Conservation (phyloP, 1,284 basidiomycete species). For the Stereum hirsutum region DNA sequence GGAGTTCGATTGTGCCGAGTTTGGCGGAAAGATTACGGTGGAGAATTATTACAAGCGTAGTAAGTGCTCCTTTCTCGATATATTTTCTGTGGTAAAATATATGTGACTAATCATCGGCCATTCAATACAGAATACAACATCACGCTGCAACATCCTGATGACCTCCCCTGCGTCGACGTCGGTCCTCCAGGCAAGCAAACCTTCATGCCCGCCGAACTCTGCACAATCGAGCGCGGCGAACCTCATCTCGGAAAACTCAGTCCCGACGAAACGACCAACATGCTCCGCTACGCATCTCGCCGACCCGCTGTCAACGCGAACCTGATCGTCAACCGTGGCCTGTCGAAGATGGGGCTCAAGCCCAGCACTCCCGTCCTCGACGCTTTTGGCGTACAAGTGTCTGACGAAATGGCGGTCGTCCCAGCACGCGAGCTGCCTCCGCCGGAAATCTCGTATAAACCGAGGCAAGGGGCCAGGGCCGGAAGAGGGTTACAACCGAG, state of each 20-base stretch:
- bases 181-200: slow-evolving; percentile 30
- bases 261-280: slow-evolving; percentile 44
- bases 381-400: slow-evolving; percentile 49
- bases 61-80: slow-evolving; percentile 20
- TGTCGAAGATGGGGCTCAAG: slow-evolving; percentile 42
- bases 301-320: slow-evolving; percentile 47
- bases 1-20: slow-evolving; percentile 45
- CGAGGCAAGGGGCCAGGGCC: slow-evolving; percentile 22
- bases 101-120: neutral
- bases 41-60: slow-evolving; percentile 53
- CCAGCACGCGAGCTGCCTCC: slow-evolving; percentile 53
- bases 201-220: slow-evolving; percentile 60
- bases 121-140: slow-evolving; percentile 44
- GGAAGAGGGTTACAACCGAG: no score
- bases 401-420: slow-evolving; percentile 45
- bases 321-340: slow-evolving; percentile 45
- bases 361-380: slow-evolving; percentile 24
- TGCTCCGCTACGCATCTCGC: slow-evolving; percentile 58
- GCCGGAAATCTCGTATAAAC: slow-evolving; percentile 44
- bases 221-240: slow-evolving; percentile 49
- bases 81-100: neutral
- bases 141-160: slow-evolving; percentile 33
- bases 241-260: slow-evolving; percentile 44
- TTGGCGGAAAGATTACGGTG: slow-evolving; percentile 41
- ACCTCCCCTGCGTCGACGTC: slow-evolving; percentile 56